Evolutionary conservation across 352 stramenopile species (phyloP), one percentile per base, ranked within the genome.

Genomic region (Blastocystis sp.): DNA sequence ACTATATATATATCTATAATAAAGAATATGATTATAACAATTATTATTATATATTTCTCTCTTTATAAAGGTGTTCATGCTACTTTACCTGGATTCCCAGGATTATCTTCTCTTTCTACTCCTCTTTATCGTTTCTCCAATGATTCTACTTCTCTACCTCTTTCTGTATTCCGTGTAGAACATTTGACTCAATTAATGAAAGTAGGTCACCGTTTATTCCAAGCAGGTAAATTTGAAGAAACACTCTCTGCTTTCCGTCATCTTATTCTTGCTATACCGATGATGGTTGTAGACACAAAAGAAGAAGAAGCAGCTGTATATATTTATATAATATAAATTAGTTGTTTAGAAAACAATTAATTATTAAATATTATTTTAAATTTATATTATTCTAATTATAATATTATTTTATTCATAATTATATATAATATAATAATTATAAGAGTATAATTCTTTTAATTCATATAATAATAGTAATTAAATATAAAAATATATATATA

Each of bases 171-270:
- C 28, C 80, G 93, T 36, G 71, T 77, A 9, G 71, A 77, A 62
- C 78, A 95, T 32, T 78, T 95, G 6, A 76, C 90, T 57, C 77
- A 77, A 35, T 72, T 97, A 13, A 33, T 23, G 25, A 91, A 93
- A 68, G 78, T 83, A 37, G 90, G 86, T 19, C 95, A 95, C 77
- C 78, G 78, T 35, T 80, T 80, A 45, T 98, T 99, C 72, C 91
- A 90, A 45, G 80, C 77, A 37, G 90, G 88, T 65, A 95, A 95
- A 72, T 99, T 99, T 69, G 80, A 85, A 27, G 88, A 95, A 32
- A 81, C 92, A n/a, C 83, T 88, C 72, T 76, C 70, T 36, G 64
- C 81, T 6, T 96, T 94, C 66, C 65, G 80, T 48, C 74, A 76
- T 54, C 91, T 97, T 31, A 66, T 98, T 37, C 74, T 81, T 40